A percentile compares a stretch with the other conserved stretches of the same genome.
phyloP scores from a whole-genome alignment of 805 yeast genomes.

The Millerago galiae region DNA sequence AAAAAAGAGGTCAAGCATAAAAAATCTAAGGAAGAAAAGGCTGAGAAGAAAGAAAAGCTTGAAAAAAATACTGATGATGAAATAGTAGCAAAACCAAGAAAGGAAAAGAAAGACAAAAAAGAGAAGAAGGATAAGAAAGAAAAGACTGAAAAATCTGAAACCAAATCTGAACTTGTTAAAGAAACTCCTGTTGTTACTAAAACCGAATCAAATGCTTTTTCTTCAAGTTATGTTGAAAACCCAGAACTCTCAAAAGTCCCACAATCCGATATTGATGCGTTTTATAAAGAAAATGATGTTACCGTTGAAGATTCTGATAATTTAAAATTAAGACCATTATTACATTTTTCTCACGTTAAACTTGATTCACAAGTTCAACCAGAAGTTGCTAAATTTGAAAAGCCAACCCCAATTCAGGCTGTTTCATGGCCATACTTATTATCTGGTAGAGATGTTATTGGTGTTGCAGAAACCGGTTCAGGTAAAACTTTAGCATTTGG shows the following conservation, averaged over 20 bases:
- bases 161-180: slow-evolving; percentile 2
- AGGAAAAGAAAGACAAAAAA: slow-evolving; percentile 18
- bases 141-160: slow-evolving; percentile 31
- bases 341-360: slow-evolving; percentile 57
- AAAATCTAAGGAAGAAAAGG: slow-evolving; percentile 25
- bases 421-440: slow-evolving; percentile 90
- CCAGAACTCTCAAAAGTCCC: slow-evolving; percentile 35
- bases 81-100: slow-evolving; percentile 2
- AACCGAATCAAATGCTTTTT: not conserved
- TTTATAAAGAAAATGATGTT: slow-evolving; percentile 66
- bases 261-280: slow-evolving; percentile 53
- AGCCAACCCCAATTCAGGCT: slow-evolving; percentile 95
- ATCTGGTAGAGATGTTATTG: slow-evolving; percentile 77
- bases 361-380: slow-evolving; percentile 49
- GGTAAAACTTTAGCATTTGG: slow-evolving; percentile 98
- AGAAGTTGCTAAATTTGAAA: slow-evolving; percentile 67
- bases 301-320: slow-evolving; percentile 63
- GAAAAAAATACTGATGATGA: slow-evolving; percentile 19
- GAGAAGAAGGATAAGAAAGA: slow-evolving; percentile 20
- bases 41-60: slow-evolving; percentile 29
- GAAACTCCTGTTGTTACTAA: not conserved
- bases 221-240: slow-evolving; percentile 31
- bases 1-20: slow-evolving; percentile 19
- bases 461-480: slow-evolving; percentile 98
- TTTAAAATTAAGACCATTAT: slow-evolving; percentile 55